Evolutionary conservation across 192 early-diverging fungal genomes (phyloP), one percentile per base, ranked within the genome.

Genomic region (Rhizophagus clarus): DNA sequence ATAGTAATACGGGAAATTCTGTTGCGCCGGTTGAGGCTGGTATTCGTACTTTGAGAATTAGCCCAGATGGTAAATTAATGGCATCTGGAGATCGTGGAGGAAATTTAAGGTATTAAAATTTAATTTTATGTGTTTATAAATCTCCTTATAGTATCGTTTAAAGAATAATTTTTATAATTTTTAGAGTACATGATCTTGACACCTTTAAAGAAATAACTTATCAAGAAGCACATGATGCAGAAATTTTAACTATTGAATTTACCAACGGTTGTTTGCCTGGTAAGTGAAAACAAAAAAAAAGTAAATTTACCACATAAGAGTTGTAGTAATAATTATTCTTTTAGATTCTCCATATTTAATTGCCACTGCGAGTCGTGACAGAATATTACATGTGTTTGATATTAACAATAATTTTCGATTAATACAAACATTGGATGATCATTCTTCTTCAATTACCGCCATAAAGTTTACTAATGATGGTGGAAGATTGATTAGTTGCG

Each of bases 401-500:
- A 84, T 91, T 22, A 63, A 68, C 11, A 81, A 79, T 24, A 78
- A 88, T 42, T 94, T 91, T 66, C 84, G 90, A 15, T 79, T 95
- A 15, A 83, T 94, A 10, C 92, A 95, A 68, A 95, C 94, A 34
- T 81, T 96, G 42, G 95, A 95, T 49, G 95, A 96, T 72, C 95
- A 96, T 73, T 94, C 95, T 61, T 94, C 94, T 1, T 94, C 95
- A 1, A 91, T 96, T 4, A 95, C 93, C 8, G 84, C 88, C 28
- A 89, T 96, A 51, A 85, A 86, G 68, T 96, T 96, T 79, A 84
- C 89, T 8, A 85, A 87, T 62, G 81, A 86, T 70, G 94, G 93
- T 20, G 84, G 82, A 26, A 88, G 86, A 31, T 84, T 96, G 37
- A 86, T 96, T 60, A 95, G 92, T 72, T 94, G 92, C 81, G 93